phyloP scores from a whole-genome alignment of 1,284 basidiomycete genomes.

The Austroboletus niveus region DNA sequence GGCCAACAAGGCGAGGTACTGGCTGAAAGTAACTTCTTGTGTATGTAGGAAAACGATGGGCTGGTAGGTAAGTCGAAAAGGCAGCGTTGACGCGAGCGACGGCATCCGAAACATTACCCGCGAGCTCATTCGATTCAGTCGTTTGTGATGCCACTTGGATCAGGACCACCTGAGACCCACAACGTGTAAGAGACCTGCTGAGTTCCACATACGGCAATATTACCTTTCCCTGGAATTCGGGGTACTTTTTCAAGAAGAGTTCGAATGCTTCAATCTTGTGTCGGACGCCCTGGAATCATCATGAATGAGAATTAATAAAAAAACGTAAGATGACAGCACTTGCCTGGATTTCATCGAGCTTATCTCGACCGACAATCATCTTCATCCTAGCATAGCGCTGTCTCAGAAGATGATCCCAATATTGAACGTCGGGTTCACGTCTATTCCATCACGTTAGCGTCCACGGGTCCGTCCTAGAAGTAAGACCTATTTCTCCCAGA shows the following conservation, averaged over 20 bases:
- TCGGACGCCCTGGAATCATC: constrained; percentile 55
- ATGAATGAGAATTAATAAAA: background rate
- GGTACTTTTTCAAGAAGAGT: constrained; percentile 75
- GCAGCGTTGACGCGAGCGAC: constrained; percentile 82
- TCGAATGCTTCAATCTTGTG: constrained; percentile 87
- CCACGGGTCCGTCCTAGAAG: constrained; percentile 3
- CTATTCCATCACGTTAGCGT: constrained; percentile 35
- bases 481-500: constrained; percentile 57
- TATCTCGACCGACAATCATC: constrained; percentile 87
- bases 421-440: constrained; percentile 73
- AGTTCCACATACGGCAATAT: background rate
- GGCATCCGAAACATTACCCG: constrained; percentile 74
- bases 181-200: background rate
- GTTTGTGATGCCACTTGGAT: constrained; percentile 87
- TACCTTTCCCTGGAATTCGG: constrained; percentile 78
- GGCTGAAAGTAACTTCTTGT: constrained; percentile 82
- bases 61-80: constrained; percentile 84
- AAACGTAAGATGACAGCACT: background rate
- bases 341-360: constrained; percentile 81
- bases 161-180: no score
- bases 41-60: constrained; percentile 90
- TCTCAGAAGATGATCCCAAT: constrained; percentile 76
- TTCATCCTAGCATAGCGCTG: constrained; percentile 83
- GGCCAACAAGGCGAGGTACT: constrained; percentile 80
- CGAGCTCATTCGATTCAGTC: constrained; percentile 73